Conservation (phyloP, 2,329 filamentous ascomycete genomes). For the Cladophialophora immunda region DNA sequence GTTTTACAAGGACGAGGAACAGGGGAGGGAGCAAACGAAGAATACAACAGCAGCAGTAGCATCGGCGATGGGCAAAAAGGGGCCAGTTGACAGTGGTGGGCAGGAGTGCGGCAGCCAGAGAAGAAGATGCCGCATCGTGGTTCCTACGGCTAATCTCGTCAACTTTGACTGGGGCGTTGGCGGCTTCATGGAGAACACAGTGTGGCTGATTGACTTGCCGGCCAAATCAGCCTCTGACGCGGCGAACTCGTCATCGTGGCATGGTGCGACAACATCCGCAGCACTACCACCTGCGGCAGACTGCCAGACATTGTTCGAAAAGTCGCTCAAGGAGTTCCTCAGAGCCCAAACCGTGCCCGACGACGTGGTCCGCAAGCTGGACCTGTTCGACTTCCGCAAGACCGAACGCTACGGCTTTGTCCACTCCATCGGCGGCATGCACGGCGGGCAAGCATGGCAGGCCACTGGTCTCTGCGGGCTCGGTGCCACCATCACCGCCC, state of each 20-base stretch:
- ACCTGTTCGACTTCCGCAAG: slow-evolving; percentile 80
- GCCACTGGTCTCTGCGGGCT: slow-evolving; percentile 79
- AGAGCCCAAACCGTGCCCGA: slow-evolving; percentile 70
- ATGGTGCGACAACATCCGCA: slow-evolving; percentile 29
- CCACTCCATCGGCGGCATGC: slow-evolving; percentile 75
- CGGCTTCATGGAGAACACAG: slow-evolving; percentile 82
- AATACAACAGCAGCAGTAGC: background rate
- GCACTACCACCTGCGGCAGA: slow-evolving; percentile 42
- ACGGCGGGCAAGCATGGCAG: slow-evolving; percentile 57
- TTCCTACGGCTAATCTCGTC: slow-evolving; percentile 88
- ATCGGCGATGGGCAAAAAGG: background rate
- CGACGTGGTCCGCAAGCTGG: slow-evolving; percentile 72
- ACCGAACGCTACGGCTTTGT: slow-evolving; percentile 80
- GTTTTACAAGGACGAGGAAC: slow-evolving; percentile 64
- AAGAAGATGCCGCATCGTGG: slow-evolving; percentile 72
- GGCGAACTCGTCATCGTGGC: background rate
- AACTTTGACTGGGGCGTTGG: slow-evolving; percentile 92
- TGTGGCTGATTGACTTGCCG: slow-evolving; percentile 93
- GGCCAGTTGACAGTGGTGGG: background rate
- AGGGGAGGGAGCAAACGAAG: background rate
- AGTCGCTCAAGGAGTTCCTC: slow-evolving; percentile 76
- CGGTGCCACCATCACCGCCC: slow-evolving; percentile 68
- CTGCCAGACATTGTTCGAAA: slow-evolving; percentile 66
- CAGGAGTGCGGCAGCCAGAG: slow-evolving; percentile 12
- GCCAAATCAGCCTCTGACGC: slow-evolving; percentile 38